Evolutionary conservation across 345 rosid genomes (phyloP).

Genomic region (Boechera retrofracta): DNA sequence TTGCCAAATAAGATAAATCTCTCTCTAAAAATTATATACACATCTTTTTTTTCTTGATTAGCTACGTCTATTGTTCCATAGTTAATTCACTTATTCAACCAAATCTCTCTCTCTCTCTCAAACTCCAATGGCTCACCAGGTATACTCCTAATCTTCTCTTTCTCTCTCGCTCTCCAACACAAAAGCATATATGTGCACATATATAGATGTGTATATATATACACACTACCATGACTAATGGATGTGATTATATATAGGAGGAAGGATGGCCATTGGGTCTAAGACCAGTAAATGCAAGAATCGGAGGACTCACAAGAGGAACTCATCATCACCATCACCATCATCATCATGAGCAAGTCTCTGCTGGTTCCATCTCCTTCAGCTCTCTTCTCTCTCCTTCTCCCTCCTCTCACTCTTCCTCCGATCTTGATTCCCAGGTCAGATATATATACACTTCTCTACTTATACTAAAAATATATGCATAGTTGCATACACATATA

Average conservation of each 20-base stretch:
- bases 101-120: conserved; percentile 19
- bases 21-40: conserved; percentile 10
- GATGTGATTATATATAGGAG: conserved; percentile 57
- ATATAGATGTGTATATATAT: neutral
- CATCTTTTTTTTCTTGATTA: conserved; percentile 3
- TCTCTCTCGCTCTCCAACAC: conserved; percentile 12
- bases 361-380: conserved; percentile 72
- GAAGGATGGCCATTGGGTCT: conserved; percentile 93
- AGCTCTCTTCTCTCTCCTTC: conserved; percentile 67
- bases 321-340: conserved; percentile 28
- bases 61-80: neutral
- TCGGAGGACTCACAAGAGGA: conserved; percentile 61
- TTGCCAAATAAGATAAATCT: neutral
- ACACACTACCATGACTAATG: neutral
- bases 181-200: neutral
- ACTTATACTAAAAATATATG: conserved; percentile 2
- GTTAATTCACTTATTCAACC: neutral
- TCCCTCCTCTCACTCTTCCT: conserved; percentile 60
- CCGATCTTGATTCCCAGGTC: conserved; percentile 86
- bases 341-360: conserved; percentile 32
- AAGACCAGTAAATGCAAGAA: conserved; percentile 73
- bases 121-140: conserved; percentile 43
- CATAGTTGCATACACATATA: neutral
- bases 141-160: conserved; percentile 13
- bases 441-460: conserved; percentile 6